Percentiles rank a stretch among this genome's conserved stretches.
phyloP scores from a whole-genome alignment of 2,329 filamentous ascomycete genomes.

The Xylariaceae sp. region DNA sequence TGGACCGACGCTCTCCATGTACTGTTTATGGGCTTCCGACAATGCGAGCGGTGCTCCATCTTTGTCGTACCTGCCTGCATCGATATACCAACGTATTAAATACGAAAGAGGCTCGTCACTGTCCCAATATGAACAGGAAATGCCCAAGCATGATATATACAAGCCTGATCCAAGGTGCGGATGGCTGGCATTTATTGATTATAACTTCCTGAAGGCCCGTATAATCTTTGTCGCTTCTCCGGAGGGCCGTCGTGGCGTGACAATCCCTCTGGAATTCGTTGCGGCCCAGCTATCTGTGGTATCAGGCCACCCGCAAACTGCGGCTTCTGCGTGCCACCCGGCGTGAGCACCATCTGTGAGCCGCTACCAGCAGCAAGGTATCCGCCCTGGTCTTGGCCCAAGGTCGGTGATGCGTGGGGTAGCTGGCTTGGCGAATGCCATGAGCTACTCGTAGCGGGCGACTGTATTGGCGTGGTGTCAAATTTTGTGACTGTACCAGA shows the following conservation, averaged over 20 bases:
- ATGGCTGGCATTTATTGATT: conserved; percentile 38
- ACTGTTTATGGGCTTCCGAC: background rate
- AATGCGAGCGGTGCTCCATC: no score
- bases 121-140: conserved; percentile 11
- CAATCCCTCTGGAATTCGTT: conserved; percentile 43
- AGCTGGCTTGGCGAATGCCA: conserved; percentile 61
- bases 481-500: conserved; percentile 53
- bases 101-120: background rate
- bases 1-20: conserved; percentile 1
- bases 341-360: conserved; percentile 47
- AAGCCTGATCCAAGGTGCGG: conserved; percentile 28
- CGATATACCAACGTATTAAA: conserved; percentile 9
- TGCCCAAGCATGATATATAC: conserved; percentile 36
- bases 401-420: conserved; percentile 55
- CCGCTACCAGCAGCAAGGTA: conserved; percentile 52
- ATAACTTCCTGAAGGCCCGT: conserved; percentile 50
- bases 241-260: conserved; percentile 48
- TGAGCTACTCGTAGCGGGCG: conserved; percentile 53
- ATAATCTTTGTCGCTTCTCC: conserved; percentile 61
- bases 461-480: conserved; percentile 61
- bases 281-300: conserved; percentile 39
- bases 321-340: conserved; percentile 45
- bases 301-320: conserved; percentile 49
- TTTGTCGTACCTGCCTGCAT: conserved; percentile 1
- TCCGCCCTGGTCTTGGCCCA: conserved; percentile 52